Base-by-base conservation (phyloP, 148 eudicot species). In the Vaccinium vitisidaea region DNA sequence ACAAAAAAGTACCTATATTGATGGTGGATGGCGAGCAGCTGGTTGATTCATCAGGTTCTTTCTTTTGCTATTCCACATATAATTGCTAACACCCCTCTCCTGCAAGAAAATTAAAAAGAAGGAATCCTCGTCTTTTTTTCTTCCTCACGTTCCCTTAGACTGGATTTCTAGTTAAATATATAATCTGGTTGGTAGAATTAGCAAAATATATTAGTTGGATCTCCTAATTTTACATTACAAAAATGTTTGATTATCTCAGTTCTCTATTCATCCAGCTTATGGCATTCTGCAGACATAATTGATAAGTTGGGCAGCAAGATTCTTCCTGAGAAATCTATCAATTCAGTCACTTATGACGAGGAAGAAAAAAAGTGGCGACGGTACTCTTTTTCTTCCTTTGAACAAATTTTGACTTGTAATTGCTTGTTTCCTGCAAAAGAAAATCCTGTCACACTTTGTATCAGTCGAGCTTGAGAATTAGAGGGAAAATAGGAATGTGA, bases 311-410 rank as follows among this genome's bases (percentile, higher is more conserved):
- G 65, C 82, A 81, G 90, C 75, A 90, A 70, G 85, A 89, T 94
- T 55, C 85, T 82, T 86, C 82, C 94, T 48, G 88, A 82, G 80
- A 74, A 83, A 84, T 89, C 92, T 52, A 21, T 83, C 65, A 73
- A 46, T 59, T 80, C 89, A 16, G 71, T 75, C 32, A 58, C 74
- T 6, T 80, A 65, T 87, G 86, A 86, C n/a, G 92, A 93, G 82
- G 94, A 92, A 86, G 96, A 94, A 88, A 92, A 86, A 80, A 85
- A 90, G 84, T 94, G 97, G 97, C 93, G 92, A 30, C 84, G 90
- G 97, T 94, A 90, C 84, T 69, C 43, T 78, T 82, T 32, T n/a
- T 53, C 82, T 27, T 65, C 46, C 46, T 43, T 48, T 27, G 15
- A 65, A 6, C 32, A 30, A 65, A 48, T 65, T 5, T 48, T 14